Evolutionary conservation across 2,329 filamentous ascomycete genomes (phyloP).

Genomic region (Helotiales sp.): DNA sequence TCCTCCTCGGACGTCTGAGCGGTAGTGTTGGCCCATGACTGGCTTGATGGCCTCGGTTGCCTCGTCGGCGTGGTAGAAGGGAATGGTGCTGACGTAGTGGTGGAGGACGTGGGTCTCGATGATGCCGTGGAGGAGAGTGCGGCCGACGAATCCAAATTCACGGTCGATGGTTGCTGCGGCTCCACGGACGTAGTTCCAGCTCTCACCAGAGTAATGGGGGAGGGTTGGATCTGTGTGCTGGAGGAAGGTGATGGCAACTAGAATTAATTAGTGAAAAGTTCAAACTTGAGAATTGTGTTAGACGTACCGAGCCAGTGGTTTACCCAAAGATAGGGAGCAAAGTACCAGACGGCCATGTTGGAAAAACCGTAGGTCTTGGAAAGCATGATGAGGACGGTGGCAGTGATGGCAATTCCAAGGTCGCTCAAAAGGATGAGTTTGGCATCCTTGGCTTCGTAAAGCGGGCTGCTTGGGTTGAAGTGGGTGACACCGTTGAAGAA

Average conservation of each 20-base stretch:
- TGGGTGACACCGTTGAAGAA: slow-evolving; percentile 85
- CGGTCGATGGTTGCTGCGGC: slow-evolving; percentile 96
- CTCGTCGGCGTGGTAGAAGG: slow-evolving; percentile 96
- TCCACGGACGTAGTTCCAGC: slow-evolving; percentile 93
- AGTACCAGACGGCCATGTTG: slow-evolving; percentile 95
- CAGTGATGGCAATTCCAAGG: slow-evolving; percentile 68
- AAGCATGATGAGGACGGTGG: slow-evolving; percentile 65
- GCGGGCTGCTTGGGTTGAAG: slow-evolving; percentile 84
- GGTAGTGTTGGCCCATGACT: slow-evolving; percentile 96
- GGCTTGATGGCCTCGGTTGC: slow-evolving; percentile 92
- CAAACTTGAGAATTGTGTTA: background rate
- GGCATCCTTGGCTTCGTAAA: slow-evolving; percentile 91
- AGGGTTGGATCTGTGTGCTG: slow-evolving; percentile 96
- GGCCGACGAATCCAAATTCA: slow-evolving; percentile 95
- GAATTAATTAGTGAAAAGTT: slow-evolving; percentile 36
- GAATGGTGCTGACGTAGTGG: slow-evolving; percentile 95
- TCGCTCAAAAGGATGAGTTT: slow-evolving; percentile 87
- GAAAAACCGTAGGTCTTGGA: slow-evolving; percentile 79
- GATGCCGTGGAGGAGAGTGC: slow-evolving; percentile 90
- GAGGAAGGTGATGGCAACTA: slow-evolving; percentile 95
- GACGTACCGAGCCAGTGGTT: slow-evolving; percentile 97
- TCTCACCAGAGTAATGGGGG: slow-evolving; percentile 84
- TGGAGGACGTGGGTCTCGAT: slow-evolving; percentile 98
- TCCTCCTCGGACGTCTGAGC: slow-evolving; percentile 77
- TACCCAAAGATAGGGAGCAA: slow-evolving; percentile 93